Conservation (phyloP, 1,139 yeast genomes). For the Candida tetrigidarum region DNA sequence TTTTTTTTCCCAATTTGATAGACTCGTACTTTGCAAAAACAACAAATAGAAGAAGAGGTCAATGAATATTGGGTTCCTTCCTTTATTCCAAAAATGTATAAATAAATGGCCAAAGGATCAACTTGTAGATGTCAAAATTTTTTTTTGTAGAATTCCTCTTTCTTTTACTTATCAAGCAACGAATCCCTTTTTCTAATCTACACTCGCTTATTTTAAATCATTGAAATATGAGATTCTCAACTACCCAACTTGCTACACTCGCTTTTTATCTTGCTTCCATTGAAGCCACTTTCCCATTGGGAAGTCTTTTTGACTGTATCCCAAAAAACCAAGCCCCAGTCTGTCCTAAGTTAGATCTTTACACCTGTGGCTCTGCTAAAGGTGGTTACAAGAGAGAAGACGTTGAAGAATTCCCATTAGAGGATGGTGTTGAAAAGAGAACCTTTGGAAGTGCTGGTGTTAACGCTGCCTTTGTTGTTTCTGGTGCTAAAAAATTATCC, state of each 20-base stretch:
- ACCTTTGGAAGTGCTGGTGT: slow-evolving; percentile 7
- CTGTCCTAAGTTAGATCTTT: slow-evolving; percentile 7
- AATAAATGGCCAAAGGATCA: background rate
- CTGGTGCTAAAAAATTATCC: slow-evolving; percentile 13
- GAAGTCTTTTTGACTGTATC: slow-evolving; percentile 9
- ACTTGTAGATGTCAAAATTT: background rate
- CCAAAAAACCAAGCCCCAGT: slow-evolving; percentile 8
- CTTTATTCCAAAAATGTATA: background rate
- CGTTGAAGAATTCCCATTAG: background rate
- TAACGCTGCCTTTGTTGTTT: slow-evolving; percentile 16
- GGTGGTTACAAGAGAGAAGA: slow-evolving; percentile 6
- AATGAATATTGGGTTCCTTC: background rate
- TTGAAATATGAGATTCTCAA: slow-evolving; percentile 11
- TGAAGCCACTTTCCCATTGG: slow-evolving; percentile 13
- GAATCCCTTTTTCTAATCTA: background rate
- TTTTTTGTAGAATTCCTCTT: background rate
- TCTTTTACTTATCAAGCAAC: background rate
- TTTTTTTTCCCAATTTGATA: background rate
- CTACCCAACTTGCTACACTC: slow-evolving; percentile 12
- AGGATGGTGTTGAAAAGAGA: slow-evolving; percentile 4
- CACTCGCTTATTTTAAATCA: slow-evolving; percentile 6
- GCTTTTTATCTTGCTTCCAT: slow-evolving; percentile 12
- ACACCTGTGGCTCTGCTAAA: background rate
- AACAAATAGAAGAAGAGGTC: too few relatives aligned
- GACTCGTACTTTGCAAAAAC: background rate